These are phyloP conservation scores for Pisolithus albus DNA, from an alignment of 768 basidiomycete species.

Conservation along the genomic window DNA sequence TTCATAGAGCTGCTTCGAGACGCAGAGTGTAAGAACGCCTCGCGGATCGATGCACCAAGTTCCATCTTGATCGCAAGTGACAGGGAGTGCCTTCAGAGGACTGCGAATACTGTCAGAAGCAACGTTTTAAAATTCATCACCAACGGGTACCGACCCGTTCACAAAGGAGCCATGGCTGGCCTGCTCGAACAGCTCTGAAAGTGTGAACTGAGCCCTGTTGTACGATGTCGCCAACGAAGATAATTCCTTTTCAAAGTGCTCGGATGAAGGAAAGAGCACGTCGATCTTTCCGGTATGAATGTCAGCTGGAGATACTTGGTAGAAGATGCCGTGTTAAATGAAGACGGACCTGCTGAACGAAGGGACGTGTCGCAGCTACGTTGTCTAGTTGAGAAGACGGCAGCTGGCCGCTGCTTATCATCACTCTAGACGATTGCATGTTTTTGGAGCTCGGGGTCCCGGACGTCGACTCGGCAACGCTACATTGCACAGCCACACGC, in stretches of 20 bases:
- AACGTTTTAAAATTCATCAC: not conserved
- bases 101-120: conserved; percentile 17
- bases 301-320: not conserved
- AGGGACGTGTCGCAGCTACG: conserved; percentile 40
- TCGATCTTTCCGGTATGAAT: conserved; percentile 43
- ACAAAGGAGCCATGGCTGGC: conserved; percentile 18
- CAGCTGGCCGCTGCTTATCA: conserved; percentile 14
- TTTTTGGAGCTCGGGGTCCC: not conserved
- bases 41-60: conserved; percentile 67
- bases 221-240: conserved; percentile 38
- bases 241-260: conserved; percentile 34
- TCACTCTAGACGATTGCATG: conserved; percentile 1
- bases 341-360: conserved; percentile 44
- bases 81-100: conserved; percentile 30
- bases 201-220: conserved; percentile 34
- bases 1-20: conserved; percentile 54
- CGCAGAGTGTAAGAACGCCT: conserved; percentile 50
- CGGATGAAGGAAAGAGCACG: conserved; percentile 47
- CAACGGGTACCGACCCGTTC: conserved; percentile 9
- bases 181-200: conserved; percentile 40
- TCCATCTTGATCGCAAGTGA: conserved; percentile 37
- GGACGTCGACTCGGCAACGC: no score
- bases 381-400: conserved; percentile 26
- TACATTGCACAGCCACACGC: no score
- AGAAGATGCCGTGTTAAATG: not conserved